Evolutionary conservation across 1,139 yeast genomes (phyloP).

Genomic region (Sugiyamaella neomexicana): DNA sequence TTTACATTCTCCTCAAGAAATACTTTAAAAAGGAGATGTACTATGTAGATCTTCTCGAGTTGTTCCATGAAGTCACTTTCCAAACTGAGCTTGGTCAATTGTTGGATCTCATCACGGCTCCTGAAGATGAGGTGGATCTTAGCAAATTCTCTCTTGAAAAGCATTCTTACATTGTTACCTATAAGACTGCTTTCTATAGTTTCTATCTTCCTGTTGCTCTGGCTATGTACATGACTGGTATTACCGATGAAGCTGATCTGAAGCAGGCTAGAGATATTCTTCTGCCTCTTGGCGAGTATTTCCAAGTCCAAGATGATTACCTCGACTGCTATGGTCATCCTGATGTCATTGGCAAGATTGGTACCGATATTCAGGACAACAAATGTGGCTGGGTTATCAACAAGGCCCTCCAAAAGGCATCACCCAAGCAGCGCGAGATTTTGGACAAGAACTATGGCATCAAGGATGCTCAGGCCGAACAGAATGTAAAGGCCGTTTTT

Average conservation of each 20-base stretch:
- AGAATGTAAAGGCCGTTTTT: slow-evolving; percentile 71
- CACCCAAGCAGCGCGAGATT: slow-evolving; percentile 75
- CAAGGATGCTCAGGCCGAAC: slow-evolving; percentile 71
- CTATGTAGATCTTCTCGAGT: slow-evolving; percentile 86
- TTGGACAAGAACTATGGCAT: slow-evolving; percentile 89
- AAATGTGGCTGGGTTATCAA: slow-evolving; percentile 98
- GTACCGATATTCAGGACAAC: slow-evolving; percentile 97
- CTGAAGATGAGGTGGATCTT: slow-evolving; percentile 90
- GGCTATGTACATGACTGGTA: slow-evolving; percentile 92
- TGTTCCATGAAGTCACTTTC: slow-evolving; percentile 84
- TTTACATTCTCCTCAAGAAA: slow-evolving; percentile 83
- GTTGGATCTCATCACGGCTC: slow-evolving; percentile 93
- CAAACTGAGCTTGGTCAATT: slow-evolving; percentile 98
- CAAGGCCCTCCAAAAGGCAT: slow-evolving; percentile 79
- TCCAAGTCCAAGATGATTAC: slow-evolving; percentile 98
- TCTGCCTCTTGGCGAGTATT: slow-evolving; percentile 95
- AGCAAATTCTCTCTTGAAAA: slow-evolving; percentile 81
- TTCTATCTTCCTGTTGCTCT: slow-evolving; percentile 97
- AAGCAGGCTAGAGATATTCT: slow-evolving; percentile 86
- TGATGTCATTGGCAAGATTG: slow-evolving; percentile 95
- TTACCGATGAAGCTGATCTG: slow-evolving; percentile 67
- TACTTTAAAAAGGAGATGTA: slow-evolving; percentile 80
- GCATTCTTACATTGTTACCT: slow-evolving; percentile 93
- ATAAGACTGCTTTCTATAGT: slow-evolving; percentile 96
- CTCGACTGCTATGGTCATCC: slow-evolving; percentile 98